Conservation (phyloP, 2,329 filamentous ascomycete species). For the Ceratocystis papillata region DNA sequence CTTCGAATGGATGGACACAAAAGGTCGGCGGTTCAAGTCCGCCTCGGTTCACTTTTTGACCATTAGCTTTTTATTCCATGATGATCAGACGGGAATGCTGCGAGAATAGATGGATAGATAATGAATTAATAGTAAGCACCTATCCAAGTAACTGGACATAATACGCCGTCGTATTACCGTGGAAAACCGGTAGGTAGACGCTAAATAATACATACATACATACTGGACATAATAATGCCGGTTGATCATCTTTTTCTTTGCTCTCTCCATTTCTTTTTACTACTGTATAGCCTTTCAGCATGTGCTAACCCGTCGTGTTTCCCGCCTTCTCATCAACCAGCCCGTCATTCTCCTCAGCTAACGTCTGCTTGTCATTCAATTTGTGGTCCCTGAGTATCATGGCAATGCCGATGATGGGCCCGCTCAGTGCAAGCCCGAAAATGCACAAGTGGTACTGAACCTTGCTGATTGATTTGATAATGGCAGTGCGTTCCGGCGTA, state of each 20-base stretch:
- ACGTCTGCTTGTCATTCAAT: constrained; percentile 37
- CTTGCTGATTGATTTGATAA: constrained; percentile 31
- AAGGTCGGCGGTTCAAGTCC: no score
- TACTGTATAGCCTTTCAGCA: neutral
- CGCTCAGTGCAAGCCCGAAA: constrained; percentile 39
- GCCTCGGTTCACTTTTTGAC: no score
- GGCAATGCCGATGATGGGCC: constrained; percentile 39
- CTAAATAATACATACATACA: no score
- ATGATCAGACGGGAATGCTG: no score
- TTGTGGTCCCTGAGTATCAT: constrained; percentile 36
- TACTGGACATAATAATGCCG: no score
- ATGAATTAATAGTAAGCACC: no score
- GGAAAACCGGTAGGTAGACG: no score
- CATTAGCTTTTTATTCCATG: no score
- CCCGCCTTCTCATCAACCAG: neutral
- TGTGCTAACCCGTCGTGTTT: neutral
- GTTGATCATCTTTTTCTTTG: neutral
- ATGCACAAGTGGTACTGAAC: constrained; percentile 39
- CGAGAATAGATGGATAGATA: no score
- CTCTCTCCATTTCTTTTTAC: neutral
- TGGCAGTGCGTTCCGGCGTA: constrained; percentile 35
- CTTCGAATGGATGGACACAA: no score
- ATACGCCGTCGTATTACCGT: no score
- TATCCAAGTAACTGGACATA: no score
- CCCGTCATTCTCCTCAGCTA: constrained; percentile 28